These are phyloP conservation scores for Lodderomyces margitis DNA, from an alignment of 1,139 yeast genomes.

Conservation along the genomic window DNA sequence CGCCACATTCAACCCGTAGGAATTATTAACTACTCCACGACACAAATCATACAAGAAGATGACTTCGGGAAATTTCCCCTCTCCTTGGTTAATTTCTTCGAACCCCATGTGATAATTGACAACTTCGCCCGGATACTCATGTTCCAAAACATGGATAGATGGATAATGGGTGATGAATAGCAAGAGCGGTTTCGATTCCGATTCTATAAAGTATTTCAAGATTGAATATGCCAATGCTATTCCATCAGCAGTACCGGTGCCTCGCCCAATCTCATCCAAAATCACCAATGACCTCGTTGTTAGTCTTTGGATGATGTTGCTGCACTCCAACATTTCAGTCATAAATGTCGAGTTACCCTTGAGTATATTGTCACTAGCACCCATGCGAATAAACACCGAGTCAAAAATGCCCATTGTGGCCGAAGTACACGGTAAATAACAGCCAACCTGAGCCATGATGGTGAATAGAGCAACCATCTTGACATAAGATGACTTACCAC, in stretches of 20 bases:
- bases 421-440: constrained; percentile 38
- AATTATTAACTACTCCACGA: constrained; percentile 58
- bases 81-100: constrained; percentile 34
- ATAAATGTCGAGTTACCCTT: constrained; percentile 73
- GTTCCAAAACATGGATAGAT: constrained; percentile 55
- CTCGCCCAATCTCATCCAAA: constrained; percentile 86
- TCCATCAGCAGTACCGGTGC: constrained; percentile 90
- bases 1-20: constrained; percentile 81
- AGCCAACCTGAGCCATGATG: constrained; percentile 53
- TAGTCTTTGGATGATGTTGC: constrained; percentile 46
- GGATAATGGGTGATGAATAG: constrained; percentile 90
- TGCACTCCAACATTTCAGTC: constrained; percentile 70
- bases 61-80: constrained; percentile 39
- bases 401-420: constrained; percentile 61
- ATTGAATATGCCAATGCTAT: constrained; percentile 82
- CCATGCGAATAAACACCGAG: constrained; percentile 60
- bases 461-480: constrained; percentile 60
- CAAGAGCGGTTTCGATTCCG: constrained; percentile 50
- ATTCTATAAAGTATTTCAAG: constrained; percentile 56
- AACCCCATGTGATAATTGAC: constrained; percentile 77
- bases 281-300: constrained; percentile 57
- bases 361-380: constrained; percentile 69
- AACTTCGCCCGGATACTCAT: constrained; percentile 38
- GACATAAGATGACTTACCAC: constrained; percentile 72
- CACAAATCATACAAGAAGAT: constrained; percentile 63